phyloP scores from a whole-genome alignment of 192 early-diverging fungal genomes.

The Dimargaris cristalligena region DNA sequence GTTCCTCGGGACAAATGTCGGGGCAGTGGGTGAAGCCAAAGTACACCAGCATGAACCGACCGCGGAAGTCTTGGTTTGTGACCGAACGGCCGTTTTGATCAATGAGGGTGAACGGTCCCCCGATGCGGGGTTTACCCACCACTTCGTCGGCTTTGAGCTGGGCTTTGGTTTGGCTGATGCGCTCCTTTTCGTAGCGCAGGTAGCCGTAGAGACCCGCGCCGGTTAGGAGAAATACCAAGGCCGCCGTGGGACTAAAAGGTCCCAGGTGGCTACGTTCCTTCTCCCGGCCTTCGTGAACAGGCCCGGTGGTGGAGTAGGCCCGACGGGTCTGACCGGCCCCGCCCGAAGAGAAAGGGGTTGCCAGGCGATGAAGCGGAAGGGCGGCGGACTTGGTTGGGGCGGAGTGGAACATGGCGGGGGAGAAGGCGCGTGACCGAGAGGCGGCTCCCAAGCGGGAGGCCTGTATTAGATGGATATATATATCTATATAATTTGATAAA shows the following conservation, averaged over 20 bases:
- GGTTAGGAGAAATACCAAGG: slow-evolving; percentile 28
- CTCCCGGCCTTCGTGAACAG: not conserved
- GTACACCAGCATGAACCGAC: slow-evolving; percentile 79
- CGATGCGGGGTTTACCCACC: slow-evolving; percentile 73
- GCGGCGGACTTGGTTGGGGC: too few relatives aligned
- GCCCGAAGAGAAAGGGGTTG: too few relatives aligned
- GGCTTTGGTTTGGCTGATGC: slow-evolving; percentile 22
- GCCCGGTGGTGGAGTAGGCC: not conserved
- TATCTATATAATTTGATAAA: too few relatives aligned
- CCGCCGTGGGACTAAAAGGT: slow-evolving; percentile 1
- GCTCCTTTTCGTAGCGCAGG: slow-evolving; percentile 38
- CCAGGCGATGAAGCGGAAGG: too few relatives aligned
- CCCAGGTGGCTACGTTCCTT: not conserved
- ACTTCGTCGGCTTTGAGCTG: slow-evolving; percentile 19
- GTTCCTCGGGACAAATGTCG: slow-evolving; percentile 96
- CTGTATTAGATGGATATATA: too few relatives aligned
- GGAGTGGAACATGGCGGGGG: too few relatives aligned
- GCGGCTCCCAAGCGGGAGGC: too few relatives aligned
- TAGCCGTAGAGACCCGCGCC: slow-evolving; percentile 32
- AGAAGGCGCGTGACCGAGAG: too few relatives aligned
- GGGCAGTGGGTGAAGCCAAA: slow-evolving; percentile 99
- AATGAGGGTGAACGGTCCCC: slow-evolving; percentile 74
- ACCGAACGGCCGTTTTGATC: slow-evolving; percentile 58
- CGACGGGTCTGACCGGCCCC: too few relatives aligned
- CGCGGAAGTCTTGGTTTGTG: slow-evolving; percentile 61